A percentile compares a stretch with the other conserved stretches of the same genome.
Conservation (phyloP, 2,329 filamentous ascomycete genomes). For the Trichoderma sp. region DNA sequence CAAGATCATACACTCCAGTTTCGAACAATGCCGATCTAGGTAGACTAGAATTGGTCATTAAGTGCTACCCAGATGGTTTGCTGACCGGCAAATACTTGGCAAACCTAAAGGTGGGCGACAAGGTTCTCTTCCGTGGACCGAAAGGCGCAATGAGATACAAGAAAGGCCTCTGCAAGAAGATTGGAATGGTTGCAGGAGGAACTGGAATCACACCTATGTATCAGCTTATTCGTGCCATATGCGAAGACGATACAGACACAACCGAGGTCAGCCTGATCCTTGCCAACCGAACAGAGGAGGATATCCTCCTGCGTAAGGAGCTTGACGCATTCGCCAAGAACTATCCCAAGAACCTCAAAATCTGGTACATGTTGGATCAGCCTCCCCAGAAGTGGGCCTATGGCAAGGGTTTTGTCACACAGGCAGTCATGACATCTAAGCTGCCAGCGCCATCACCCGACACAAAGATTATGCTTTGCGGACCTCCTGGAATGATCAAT, state of each 20-base stretch:
- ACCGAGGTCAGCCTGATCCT: slow-evolving; percentile 58
- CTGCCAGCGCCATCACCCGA: slow-evolving; percentile 46
- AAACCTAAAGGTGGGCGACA: slow-evolving; percentile 46
- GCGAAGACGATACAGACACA: slow-evolving; percentile 55
- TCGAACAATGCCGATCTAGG: slow-evolving; percentile 51
- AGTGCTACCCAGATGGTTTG: slow-evolving; percentile 48
- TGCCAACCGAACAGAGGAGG: slow-evolving; percentile 55
- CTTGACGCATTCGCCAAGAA: slow-evolving; percentile 40
- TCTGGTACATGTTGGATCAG: slow-evolving; percentile 53
- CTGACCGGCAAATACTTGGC: slow-evolving; percentile 49
- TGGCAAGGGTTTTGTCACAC: slow-evolving; percentile 49
- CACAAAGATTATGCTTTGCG: slow-evolving; percentile 56
- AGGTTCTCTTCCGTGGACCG: slow-evolving; percentile 51
- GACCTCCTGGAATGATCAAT: slow-evolving; percentile 58
- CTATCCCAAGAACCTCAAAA: slow-evolving; percentile 51
- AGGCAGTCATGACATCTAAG: slow-evolving; percentile 46
- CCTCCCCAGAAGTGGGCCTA: slow-evolving; percentile 46
- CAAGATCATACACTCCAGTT: slow-evolving; percentile 53
- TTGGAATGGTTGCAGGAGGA: slow-evolving; percentile 33
- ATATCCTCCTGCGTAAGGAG: slow-evolving; percentile 56
- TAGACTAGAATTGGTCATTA: slow-evolving; percentile 48
- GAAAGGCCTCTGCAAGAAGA: slow-evolving; percentile 35
- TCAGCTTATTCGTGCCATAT: slow-evolving; percentile 61
- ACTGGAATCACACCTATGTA: slow-evolving; percentile 37
- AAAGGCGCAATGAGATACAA: slow-evolving; percentile 56